Percentiles rank a stretch among this genome's conserved stretches.
Conservation (phyloP, 768 basidiomycete species). For the Mycena filopes region DNA sequence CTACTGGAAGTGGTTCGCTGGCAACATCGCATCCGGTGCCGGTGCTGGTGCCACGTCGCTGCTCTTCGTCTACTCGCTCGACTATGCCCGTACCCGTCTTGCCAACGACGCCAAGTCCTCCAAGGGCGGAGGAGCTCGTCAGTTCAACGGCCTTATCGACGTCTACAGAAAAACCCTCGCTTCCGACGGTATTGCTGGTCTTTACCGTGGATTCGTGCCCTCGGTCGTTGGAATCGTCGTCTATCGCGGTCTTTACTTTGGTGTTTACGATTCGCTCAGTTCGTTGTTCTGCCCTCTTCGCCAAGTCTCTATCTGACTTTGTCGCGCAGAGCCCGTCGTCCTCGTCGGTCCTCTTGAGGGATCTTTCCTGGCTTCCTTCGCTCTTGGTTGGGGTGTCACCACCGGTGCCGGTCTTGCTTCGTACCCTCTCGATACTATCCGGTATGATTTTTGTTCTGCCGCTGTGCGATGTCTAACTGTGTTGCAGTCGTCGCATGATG, state of each 20-base stretch:
- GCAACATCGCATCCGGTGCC: slow-evolving; percentile 98
- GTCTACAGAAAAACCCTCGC: slow-evolving; percentile 98
- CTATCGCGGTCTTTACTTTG: slow-evolving; percentile 99
- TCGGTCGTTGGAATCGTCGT: slow-evolving; percentile 99
- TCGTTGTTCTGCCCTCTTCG: not conserved
- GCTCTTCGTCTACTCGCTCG: slow-evolving; percentile 99
- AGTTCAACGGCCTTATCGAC: slow-evolving; percentile 98
- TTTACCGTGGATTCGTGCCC: slow-evolving; percentile 99
- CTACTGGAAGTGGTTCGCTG: slow-evolving; percentile 98
- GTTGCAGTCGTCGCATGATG: slow-evolving; percentile 98
- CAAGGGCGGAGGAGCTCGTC: slow-evolving; percentile 90
- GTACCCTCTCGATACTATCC: slow-evolving; percentile 92
- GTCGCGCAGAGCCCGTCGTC: slow-evolving; percentile 86
- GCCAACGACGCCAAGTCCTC: slow-evolving; percentile 97
- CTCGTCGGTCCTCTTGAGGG: slow-evolving; percentile 96
- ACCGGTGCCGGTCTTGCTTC: slow-evolving; percentile 99
- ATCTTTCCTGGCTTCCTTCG: slow-evolving; percentile 96
- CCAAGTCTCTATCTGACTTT: slow-evolving; percentile 37
- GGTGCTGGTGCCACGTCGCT: slow-evolving; percentile 98
- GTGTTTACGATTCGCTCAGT: slow-evolving; percentile 96
- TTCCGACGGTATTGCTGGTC: slow-evolving; percentile 97
- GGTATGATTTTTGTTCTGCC: slow-evolving; percentile 54
- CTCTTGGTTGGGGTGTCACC: slow-evolving; percentile 98
- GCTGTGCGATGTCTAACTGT: slow-evolving; percentile 35
- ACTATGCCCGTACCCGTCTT: slow-evolving; percentile 99